Conservation (phyloP, 306 rosid genomes). For the Luffa acutangula region DNA sequence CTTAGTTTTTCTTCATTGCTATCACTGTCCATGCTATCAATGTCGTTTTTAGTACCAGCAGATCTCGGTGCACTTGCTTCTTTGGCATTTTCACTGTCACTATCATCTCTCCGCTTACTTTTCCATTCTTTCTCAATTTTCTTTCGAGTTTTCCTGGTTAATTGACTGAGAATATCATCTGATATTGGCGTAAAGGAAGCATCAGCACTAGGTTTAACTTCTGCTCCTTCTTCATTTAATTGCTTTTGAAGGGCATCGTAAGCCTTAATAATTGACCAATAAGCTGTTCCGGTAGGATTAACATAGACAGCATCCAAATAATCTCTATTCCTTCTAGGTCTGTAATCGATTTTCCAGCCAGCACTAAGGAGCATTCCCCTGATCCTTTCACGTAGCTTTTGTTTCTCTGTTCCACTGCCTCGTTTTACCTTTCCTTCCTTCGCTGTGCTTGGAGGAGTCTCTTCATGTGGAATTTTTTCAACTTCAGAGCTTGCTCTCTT, state of each 20-base stretch:
- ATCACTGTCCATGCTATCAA: conserved; percentile 50
- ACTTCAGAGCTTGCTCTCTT: conserved; percentile 38
- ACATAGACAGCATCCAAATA: conserved; percentile 95
- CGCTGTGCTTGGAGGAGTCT: conserved; percentile 23
- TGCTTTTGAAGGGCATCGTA: conserved; percentile 95
- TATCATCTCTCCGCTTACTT: conserved; percentile 39
- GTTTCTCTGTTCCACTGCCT: conserved; percentile 94
- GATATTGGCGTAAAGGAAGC: conserved; percentile 58
- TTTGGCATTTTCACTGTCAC: conserved; percentile 45
- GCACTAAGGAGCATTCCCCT: conserved; percentile 76
- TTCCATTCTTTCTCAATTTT: conserved; percentile 83
- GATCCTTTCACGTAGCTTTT: conserved; percentile 76
- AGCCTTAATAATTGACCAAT: conserved; percentile 98
- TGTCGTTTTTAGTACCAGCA: conserved; percentile 32
- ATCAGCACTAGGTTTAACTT: conserved; percentile 40
- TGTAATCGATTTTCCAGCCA: conserved; percentile 91
- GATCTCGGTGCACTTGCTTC: conserved; percentile 33
- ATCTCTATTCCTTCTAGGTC: conserved; percentile 94
- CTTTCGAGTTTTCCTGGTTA: conserved; percentile 90
- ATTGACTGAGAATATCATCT: conserved; percentile 74
- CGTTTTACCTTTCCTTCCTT: conserved; percentile 74
- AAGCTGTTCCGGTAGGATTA: conserved; percentile 80
- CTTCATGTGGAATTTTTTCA: conserved; percentile 52
- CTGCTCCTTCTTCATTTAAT: conserved; percentile 39
- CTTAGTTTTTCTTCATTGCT: conserved; percentile 80